These are phyloP conservation scores for Cordyceps farinosa DNA, from an alignment of 2,329 filamentous ascomycete species.

Conservation along the genomic window DNA sequence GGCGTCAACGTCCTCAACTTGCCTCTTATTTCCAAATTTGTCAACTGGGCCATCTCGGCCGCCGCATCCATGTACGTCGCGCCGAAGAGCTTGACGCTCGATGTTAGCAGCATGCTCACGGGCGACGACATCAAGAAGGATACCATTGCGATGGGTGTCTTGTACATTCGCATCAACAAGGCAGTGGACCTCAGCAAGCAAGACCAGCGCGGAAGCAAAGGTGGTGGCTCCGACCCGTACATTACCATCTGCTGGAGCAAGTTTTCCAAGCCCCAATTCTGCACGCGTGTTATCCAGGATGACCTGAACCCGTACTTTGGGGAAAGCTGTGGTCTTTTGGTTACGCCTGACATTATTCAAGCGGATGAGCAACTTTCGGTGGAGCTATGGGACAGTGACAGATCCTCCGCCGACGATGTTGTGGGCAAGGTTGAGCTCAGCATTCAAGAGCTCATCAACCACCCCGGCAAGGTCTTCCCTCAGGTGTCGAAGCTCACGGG, in stretches of 20 bases:
- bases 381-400: constrained; percentile 94
- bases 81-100: constrained; percentile 88
- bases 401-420: constrained; percentile 87
- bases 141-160: constrained; percentile 77
- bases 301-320: constrained; percentile 91
- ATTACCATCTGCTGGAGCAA: constrained; percentile 94
- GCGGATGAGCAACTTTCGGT: constrained; percentile 90
- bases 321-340: constrained; percentile 78
- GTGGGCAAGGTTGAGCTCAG: constrained; percentile 92
- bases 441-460: constrained; percentile 88
- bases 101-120: constrained; percentile 84
- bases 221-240: constrained; percentile 91
- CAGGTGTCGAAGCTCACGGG: constrained; percentile 81
- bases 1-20: constrained; percentile 90
- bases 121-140: constrained; percentile 93
- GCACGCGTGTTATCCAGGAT: constrained; percentile 92
- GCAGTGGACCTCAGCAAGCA: constrained; percentile 88
- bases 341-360: constrained; percentile 87
- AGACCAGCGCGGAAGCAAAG: constrained; percentile 73
- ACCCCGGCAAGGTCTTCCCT: constrained; percentile 89
- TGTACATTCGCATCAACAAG: constrained; percentile 89
- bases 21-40: constrained; percentile 91
- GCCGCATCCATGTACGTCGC: constrained; percentile 90
- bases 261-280: constrained; percentile 97
- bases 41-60: constrained; percentile 89